Evolutionary conservation across 805 yeast species (phyloP), one percentile per base, ranked within the genome.

Genomic region (Kluyveromyces siamensis): DNA sequence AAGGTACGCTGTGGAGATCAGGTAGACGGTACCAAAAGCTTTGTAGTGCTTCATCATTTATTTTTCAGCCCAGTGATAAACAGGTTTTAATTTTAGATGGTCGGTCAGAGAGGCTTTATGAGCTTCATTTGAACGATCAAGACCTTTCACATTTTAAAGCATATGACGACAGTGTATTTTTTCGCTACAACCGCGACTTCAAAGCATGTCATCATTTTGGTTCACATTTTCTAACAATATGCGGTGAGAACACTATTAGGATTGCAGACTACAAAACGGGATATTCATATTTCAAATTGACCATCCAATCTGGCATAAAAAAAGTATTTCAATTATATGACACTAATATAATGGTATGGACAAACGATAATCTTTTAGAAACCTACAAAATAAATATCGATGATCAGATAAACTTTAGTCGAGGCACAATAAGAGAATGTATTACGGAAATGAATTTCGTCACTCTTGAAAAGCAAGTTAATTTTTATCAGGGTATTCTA

Each of bases 211-310:
- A 57, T n/a, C 54, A 54, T 47, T 25, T 60, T 10, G 49, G 57
- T 4, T 47, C 60, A 5, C 51, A 55, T 33, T 47, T 61, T 10
- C 42, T 64, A 6, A 40, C 62, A 5, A 37, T 62, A 14, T 41
- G 53, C 44, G 60, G 61, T 44, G 17, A 39, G 2, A 21, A 50
- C 6, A 42, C 45, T 2, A 8, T 63, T 2, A 46, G 54, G 37
- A 54, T 64, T 43, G 62, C 61, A 2, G 67, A 64, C 40, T 59
- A 50, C 41, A 51, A 56, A 19, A 53, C 55, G 44, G 67, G 67
- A 0, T 63, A 60, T 41, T 52, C 53, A 8, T 63, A 61, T 46
- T 43, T 63, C 21, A 51, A 58, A 33, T 42, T 53, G 21, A 33
- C 46, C 5, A 42, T 61, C 14, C 50, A 51, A 8, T 57, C 59